Evolutionary conservation across 495 filamentous ascomycete species (phyloP), one percentile per base, ranked within the genome.

Genomic region (Wilcoxina mikolae): DNA sequence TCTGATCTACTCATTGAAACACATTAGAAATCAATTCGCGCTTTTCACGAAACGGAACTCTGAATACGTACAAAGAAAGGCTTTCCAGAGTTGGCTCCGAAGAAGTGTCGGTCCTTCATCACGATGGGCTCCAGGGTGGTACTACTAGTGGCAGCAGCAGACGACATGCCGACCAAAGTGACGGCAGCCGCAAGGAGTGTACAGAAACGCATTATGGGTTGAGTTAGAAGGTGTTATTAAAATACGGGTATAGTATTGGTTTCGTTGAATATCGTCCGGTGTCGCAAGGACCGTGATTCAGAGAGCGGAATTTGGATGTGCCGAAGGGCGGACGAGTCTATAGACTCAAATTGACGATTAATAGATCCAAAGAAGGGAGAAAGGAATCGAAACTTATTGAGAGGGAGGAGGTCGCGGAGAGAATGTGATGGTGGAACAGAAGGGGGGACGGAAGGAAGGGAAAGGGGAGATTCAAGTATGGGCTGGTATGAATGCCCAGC

Each of bases 41-140:
- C 82, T 68, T 82, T 72, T 81, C 31, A 82, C 70, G 82, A 83
- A 57, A 83, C 81, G 56, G 75, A 77, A 28, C 78, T 77, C 75
- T 76, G 50, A 54, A 52, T 3, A 52, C 64, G 41, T 63, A 66
- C 64, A 25, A 66, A 66, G 51, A 57, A 64, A 33, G 55, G 63
- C 41, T 60, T 54, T 35, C 28, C 35, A 43, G 48, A 58, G 10
- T 46, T 57, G 39, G 42, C 42, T 35, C 58, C 39, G 49, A 56
- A 23, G 54, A 58, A 66, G 28, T 54, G 61, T 26, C 60, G 53
- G 51, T 65, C 74, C 68, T 80, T 76, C 68, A 79, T 73, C 20
- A 74, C 64, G 46, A 80, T 77, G 11, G 76, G 69, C 56, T 79
- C 76, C 33, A 79, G 75, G 69, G 56, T 78, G n/a, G n/a, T n/a